These are phyloP conservation scores for Phialophora tarda DNA, from an alignment of 2,329 filamentous ascomycete species.

Conservation along the genomic window DNA sequence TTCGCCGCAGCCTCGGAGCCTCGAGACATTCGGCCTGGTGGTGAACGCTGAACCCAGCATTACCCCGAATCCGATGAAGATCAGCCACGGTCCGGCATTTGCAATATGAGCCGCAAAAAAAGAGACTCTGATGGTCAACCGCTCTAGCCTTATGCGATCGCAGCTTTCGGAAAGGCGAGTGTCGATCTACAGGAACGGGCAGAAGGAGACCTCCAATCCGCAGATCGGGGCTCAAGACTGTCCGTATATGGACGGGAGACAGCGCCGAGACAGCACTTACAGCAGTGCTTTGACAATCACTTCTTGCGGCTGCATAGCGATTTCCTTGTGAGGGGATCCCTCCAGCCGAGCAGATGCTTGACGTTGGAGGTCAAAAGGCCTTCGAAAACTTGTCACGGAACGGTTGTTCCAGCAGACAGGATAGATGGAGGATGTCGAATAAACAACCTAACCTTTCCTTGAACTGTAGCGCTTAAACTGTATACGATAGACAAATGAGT, in stretches of 20 bases:
- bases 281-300: not conserved
- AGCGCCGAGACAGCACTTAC: conserved; percentile 8
- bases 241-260: conserved; percentile 8
- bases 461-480: not conserved
- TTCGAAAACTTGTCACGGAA: not conserved
- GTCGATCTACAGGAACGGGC: not conserved
- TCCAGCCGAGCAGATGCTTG: not conserved
- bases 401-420: not conserved
- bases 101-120: not conserved
- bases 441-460: not conserved
- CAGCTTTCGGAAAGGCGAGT: not conserved
- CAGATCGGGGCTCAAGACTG: conserved; percentile 7
- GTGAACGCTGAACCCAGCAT: conserved; percentile 6
- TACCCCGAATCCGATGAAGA: conserved; percentile 3
- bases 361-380: not conserved
- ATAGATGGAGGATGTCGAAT: not conserved
- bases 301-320: not conserved
- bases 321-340: not conserved
- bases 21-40: not conserved
- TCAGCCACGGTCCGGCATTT: conserved; percentile 12
- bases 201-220: not conserved
- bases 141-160: not conserved
- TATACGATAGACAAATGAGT: conserved; percentile 1
- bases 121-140: conserved; percentile 1
- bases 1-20: conserved; percentile 4